phyloP scores from a whole-genome alignment of 2,329 filamentous ascomycete species.

The Monilinia aucupariae region DNA sequence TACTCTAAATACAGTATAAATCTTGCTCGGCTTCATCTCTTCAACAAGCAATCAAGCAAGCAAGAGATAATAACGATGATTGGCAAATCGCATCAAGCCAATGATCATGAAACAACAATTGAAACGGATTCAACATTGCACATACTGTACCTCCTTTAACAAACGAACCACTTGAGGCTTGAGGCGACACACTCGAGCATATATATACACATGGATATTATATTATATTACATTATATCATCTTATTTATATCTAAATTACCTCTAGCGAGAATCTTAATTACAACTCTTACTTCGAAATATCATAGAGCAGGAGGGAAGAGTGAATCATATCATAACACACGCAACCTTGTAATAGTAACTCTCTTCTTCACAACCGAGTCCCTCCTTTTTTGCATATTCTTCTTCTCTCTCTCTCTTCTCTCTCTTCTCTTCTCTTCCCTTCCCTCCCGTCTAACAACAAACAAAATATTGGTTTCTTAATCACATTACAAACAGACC shows the following conservation, averaged over 20 bases:
- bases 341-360: conserved; percentile 4
- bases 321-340: background rate
- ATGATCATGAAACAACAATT: background rate
- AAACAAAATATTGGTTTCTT: conserved; percentile 23
- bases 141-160: background rate
- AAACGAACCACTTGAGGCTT: conserved; percentile 4
- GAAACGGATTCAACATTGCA: background rate
- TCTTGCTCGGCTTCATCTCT: too few relatives aligned
- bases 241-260: background rate
- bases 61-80: background rate
- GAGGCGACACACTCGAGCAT: too few relatives aligned
- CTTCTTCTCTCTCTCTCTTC: too few relatives aligned
- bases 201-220: too few relatives aligned
- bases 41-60: background rate
- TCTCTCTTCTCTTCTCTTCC: too few relatives aligned
- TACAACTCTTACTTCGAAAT: too few relatives aligned
- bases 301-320: too few relatives aligned
- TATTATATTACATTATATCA: too few relatives aligned
- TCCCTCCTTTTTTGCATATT: background rate
- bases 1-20: too few relatives aligned
- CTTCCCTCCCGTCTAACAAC: background rate
- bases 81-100: background rate
- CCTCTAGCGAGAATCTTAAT: conserved; percentile 17
- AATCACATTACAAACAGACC: conserved; percentile 20
- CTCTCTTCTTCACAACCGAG: conserved; percentile 3